Percentiles rank a stretch among this genome's conserved stretches.
These are phyloP conservation scores for Fragaria vesca DNA, from an alignment of 306 rosid species.

Conservation along the genomic window DNA sequence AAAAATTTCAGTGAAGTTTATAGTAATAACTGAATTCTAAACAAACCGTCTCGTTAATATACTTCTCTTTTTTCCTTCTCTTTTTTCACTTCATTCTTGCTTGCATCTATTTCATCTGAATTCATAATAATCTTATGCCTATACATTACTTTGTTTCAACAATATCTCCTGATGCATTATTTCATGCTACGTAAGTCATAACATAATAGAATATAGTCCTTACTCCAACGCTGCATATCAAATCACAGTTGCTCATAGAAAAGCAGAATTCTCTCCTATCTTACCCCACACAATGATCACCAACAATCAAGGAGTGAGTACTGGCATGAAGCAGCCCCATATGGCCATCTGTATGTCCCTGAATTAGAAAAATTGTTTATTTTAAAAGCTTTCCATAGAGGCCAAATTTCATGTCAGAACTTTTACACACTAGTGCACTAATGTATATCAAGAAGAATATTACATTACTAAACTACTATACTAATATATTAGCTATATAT, in stretches of 20 bases:
- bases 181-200: neutral
- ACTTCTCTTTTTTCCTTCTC: neutral
- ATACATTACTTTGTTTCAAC: neutral
- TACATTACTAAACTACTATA: neutral
- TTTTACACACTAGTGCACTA: neutral
- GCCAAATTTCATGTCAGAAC: neutral
- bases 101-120: neutral
- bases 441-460: neutral
- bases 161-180: neutral
- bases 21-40: neutral
- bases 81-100: neutral
- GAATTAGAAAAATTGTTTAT: slow-evolving; percentile 18
- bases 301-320: slow-evolving; percentile 71
- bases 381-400: slow-evolving; percentile 6
- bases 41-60: neutral
- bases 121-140: neutral
- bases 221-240: slow-evolving; percentile 5
- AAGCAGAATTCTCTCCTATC: slow-evolving; percentile 21
- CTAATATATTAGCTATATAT: neutral
- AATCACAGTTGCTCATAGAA: neutral
- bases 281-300: slow-evolving; percentile 97
- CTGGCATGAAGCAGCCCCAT: slow-evolving; percentile 70
- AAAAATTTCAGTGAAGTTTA: neutral
- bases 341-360: slow-evolving; percentile 99
- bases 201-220: slow-evolving; percentile 1